Evolutionary conservation across 768 basidiomycete species (phyloP).

Genomic region (Xerocomus potaroensis): DNA sequence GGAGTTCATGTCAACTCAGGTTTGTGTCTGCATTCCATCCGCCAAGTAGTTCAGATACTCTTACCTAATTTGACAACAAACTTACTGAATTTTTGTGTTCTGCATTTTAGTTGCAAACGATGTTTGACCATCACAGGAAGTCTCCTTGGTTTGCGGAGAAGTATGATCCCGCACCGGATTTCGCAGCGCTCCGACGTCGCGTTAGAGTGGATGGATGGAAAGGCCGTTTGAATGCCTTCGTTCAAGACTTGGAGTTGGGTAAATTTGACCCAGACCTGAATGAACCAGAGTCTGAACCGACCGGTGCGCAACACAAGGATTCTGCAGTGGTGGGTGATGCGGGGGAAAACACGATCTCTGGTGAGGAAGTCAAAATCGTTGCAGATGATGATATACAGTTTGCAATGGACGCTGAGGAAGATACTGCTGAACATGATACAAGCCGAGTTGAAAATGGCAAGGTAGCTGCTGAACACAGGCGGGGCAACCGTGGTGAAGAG

Average conservation of each 20-base stretch:
- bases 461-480: conserved; percentile 39
- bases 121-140: conserved; percentile 93
- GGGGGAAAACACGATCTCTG: conserved; percentile 29
- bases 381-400: conserved; percentile 76
- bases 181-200: conserved; percentile 65
- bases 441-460: conserved; percentile 61
- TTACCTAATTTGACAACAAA: conserved; percentile 6
- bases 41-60: conserved; percentile 11
- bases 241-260: conserved; percentile 78
- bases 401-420: conserved; percentile 68
- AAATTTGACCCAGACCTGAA: conserved; percentile 77
- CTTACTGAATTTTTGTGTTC: conserved; percentile 27
- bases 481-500: conserved; percentile 64
- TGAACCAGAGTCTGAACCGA: conserved; percentile 53
- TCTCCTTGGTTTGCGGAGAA: conserved; percentile 98
- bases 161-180: conserved; percentile 78
- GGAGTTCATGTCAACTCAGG: conserved; percentile 83
- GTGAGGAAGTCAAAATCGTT: conserved; percentile 51
- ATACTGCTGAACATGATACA: conserved; percentile 55
- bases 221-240: conserved; percentile 64
- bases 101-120: conserved; percentile 80
- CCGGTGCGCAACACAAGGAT: conserved; percentile 52
- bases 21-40: conserved; percentile 41
- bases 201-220: conserved; percentile 85
- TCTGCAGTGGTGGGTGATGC: conserved; percentile 34